These are phyloP conservation scores for Tricholoma bakamatsutake DNA, from an alignment of 768 basidiomycete species.

Conservation along the genomic window DNA sequence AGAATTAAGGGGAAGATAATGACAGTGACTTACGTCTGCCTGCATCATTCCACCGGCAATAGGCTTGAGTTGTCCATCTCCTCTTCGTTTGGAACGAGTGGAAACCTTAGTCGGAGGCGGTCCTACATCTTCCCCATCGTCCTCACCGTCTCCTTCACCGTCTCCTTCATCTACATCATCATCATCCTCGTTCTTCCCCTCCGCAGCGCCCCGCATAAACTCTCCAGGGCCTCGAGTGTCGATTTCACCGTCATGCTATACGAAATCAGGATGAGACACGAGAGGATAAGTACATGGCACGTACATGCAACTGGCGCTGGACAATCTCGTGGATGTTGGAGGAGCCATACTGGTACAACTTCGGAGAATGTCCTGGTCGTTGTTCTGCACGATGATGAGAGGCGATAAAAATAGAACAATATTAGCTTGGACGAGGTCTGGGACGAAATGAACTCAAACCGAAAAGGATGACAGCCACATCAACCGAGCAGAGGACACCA, in stretches of 20 bases:
- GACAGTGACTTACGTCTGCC: constrained; percentile 9
- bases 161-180: constrained; percentile 28
- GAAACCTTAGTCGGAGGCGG: neutral
- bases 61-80: constrained; percentile 29
- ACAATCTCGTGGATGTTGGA: constrained; percentile 64
- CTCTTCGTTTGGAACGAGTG: constrained; percentile 23
- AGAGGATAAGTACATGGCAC: constrained; percentile 13
- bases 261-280: constrained; percentile 1
- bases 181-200: constrained; percentile 11
- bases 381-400: constrained; percentile 44
- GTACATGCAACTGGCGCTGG: constrained; percentile 52
- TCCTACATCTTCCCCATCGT: constrained; percentile 25
- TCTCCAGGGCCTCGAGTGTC: constrained; percentile 42
- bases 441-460: constrained; percentile 24
- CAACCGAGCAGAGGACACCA: constrained; percentile 83
- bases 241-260: constrained; percentile 44
- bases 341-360: constrained; percentile 81
- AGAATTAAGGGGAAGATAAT: neutral
- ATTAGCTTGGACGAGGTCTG: constrained; percentile 9
- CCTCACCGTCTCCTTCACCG: neutral
- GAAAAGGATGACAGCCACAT: constrained; percentile 86
- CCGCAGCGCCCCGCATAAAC: constrained; percentile 31
- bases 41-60: constrained; percentile 11
- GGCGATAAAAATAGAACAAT: constrained; percentile 32
- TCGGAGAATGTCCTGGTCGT: constrained; percentile 70